Evolutionary conservation across 2,329 filamentous ascomycete genomes (phyloP), one percentile per base, ranked within the genome.

Genomic region (Eutypella sp.): DNA sequence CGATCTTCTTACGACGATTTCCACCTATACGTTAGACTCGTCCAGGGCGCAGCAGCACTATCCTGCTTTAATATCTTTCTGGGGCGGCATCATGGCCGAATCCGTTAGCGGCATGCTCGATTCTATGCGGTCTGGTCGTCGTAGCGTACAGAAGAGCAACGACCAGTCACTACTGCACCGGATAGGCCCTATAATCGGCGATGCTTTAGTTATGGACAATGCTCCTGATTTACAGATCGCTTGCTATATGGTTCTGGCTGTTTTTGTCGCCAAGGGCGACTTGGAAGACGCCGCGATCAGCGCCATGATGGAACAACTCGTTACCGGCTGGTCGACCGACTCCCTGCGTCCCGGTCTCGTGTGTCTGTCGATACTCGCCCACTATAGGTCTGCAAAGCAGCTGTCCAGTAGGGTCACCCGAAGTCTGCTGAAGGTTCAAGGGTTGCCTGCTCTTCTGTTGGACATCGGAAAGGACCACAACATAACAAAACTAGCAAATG

Each of bases 171-270:
- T 97, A 13, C 71, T 95, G 19, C 82, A 79, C 52, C 69, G 73
- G 70, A 58, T 81, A 78, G 61, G 75, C 75, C 66, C 90, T 72
- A 57, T 90, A 3, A 74, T 99, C 25, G 87, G 89, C 49, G 84
- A 88, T 52, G 88, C 86, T 1, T 75, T 97, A 49, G 76, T 84
- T 8, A 78, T 92, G 71, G 83, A 83, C 57, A 82, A 85, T 49
- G 82, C 85, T 0, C 80, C 89, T 1, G 88, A 92, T 50, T 72
- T 96, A 36, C 87, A 91, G 53, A 79, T 95, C 49, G 90, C 87
- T 15, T 91, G 87, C 47, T 97, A 96, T 65, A 96, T 96, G 86
- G 82, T 96, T 18, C 78, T 91, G 46, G 82, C 89, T 6, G 82
- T 97, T 41, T 78, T 97, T 50, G 90, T 89, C 6, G 84, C 88